Percentiles rank a stretch among this genome's conserved stretches.
Conservation (phyloP, 352 stramenopile genomes). For the Pilasporangium apinafurcum region DNA sequence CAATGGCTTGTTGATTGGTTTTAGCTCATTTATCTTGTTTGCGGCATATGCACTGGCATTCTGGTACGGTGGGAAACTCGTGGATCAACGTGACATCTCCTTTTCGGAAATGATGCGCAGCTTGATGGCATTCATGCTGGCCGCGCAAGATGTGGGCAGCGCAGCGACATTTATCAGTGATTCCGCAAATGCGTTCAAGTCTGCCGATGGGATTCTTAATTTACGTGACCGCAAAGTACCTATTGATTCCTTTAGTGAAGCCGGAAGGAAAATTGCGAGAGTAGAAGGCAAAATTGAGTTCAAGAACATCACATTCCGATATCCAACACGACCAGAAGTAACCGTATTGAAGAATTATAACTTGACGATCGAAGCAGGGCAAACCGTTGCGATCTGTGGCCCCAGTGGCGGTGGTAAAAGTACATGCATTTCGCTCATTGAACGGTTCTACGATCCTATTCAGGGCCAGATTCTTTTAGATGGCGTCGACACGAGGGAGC, state of each 20-base stretch:
- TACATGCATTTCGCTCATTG: conserved; percentile 19
- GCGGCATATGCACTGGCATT: conserved; percentile 42
- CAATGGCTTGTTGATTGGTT: conserved; percentile 47
- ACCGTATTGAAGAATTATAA: conserved; percentile 11
- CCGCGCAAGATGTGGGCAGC: conserved; percentile 20
- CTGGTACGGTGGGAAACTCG: conserved; percentile 44
- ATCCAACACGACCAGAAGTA: conserved; percentile 14
- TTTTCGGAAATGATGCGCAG: conserved; percentile 40
- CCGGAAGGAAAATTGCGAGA: neutral
- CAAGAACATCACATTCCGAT: conserved; percentile 14
- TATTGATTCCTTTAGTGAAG: conserved; percentile 3
- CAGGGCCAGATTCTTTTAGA: conserved; percentile 13
- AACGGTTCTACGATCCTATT: conserved; percentile 24
- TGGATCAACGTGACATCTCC: conserved; percentile 21
- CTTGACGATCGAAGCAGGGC: conserved; percentile 11
- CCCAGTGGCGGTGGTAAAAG: conserved; percentile 20
- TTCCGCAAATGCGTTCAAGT: conserved; percentile 24
- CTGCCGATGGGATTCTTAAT: conserved; percentile 1
- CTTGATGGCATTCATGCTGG: conserved; percentile 49
- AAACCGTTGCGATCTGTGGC: conserved; percentile 21
- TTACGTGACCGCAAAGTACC: neutral
- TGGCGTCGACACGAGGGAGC: conserved; percentile 5
- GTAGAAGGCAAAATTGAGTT: conserved; percentile 15
- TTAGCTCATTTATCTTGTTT: conserved; percentile 43
- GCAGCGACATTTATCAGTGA: conserved; percentile 18